Evolutionary conservation across 768 basidiomycete species (phyloP).

Genomic region (Mycena crocata): DNA sequence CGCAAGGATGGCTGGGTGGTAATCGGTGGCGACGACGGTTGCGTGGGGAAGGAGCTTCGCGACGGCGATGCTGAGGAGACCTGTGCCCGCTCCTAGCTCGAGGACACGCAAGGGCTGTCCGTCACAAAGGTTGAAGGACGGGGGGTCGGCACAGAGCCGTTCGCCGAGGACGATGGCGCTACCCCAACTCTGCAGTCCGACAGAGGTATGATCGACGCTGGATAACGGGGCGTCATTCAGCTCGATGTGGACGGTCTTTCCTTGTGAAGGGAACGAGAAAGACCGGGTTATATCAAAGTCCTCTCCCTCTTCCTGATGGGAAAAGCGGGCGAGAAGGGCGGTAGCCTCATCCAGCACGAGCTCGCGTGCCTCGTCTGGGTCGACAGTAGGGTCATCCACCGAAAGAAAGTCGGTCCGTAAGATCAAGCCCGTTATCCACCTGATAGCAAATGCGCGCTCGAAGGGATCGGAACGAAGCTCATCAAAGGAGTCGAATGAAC

Average conservation of each 20-base stretch:
- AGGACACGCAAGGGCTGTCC: slow-evolving; percentile 58
- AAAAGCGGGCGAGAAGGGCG: slow-evolving; percentile 67
- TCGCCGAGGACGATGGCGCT: slow-evolving; percentile 79
- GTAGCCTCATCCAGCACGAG: slow-evolving; percentile 67
- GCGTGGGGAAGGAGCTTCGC: slow-evolving; percentile 57
- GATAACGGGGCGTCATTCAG: slow-evolving; percentile 78
- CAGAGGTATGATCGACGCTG: slow-evolving; percentile 77
- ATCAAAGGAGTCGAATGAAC: slow-evolving; percentile 49
- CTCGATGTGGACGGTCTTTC: slow-evolving; percentile 56
- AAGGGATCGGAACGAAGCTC: slow-evolving; percentile 70
- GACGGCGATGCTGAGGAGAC: slow-evolving; percentile 79
- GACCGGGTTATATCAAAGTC: slow-evolving; percentile 59
- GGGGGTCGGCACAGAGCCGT: slow-evolving; percentile 64
- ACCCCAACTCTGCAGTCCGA: slow-evolving; percentile 89
- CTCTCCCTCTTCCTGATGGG: slow-evolving; percentile 51
- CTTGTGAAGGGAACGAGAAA: slow-evolving; percentile 58
- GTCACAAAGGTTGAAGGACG: slow-evolving; percentile 48
- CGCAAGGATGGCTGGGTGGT: slow-evolving; percentile 76
- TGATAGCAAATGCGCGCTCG: slow-evolving; percentile 75
- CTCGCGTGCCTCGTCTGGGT: slow-evolving; percentile 54
- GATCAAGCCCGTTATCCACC: slow-evolving; percentile 81
- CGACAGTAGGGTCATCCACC: slow-evolving; percentile 34
- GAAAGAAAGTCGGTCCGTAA: slow-evolving; percentile 59
- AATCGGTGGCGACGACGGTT: slow-evolving; percentile 78
- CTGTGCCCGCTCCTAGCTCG: slow-evolving; percentile 90